Evolutionary conservation across 2,329 filamentous ascomycete species (phyloP), one percentile per base, ranked within the genome.

Genomic region (Talaromyces sp.): DNA sequence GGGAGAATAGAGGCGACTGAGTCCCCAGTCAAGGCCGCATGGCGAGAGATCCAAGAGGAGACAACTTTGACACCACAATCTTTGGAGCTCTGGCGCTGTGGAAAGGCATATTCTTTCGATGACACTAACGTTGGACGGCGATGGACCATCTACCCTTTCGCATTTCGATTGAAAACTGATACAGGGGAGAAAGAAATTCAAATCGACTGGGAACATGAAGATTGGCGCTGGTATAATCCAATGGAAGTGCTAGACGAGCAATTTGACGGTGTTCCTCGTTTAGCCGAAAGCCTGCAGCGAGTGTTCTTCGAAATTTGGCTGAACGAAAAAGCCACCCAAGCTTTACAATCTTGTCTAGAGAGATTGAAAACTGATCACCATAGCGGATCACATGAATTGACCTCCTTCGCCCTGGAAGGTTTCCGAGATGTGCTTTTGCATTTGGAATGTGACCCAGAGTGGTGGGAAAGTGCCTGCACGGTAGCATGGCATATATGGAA

Each of bases 131-230:
- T 86, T 13, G 74, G 78, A 17, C 80, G 83, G 20, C 75, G 82
- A 63, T 88, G 86, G 85, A 84, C 76, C 5, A 77, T 88, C 43
- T 76, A 86, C 54, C 84, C 86, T 0, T 88, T 88, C 58, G 80
- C 77, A 0, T 88, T 72, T 44, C 58, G 52, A 4, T 56, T 87
- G 22, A 80, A 73, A 44, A 59, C 73, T 7, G 70, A 69, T 2
- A 33, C 46, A 4, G 74, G 72, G 2, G 77, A 80, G 50, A 64
- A 74, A 10, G 73, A 72, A 5, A 83, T 88, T 50, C 64, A 67
- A 2, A 77, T 83, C 24, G 81, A 88, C 64, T 85, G 82, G 82
- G 86, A 88, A 66, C 84, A 88, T 59, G 78, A 83, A 2, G 74
- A 68, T 0, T 86, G 79, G 72, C 70, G 74, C 22, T 87, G 85